A percentile compares a stretch with the other conserved stretches of the same genome.
Evolutionary conservation across 306 rosid species (phyloP).

Genomic region (Hylodesmum podocarpum): DNA sequence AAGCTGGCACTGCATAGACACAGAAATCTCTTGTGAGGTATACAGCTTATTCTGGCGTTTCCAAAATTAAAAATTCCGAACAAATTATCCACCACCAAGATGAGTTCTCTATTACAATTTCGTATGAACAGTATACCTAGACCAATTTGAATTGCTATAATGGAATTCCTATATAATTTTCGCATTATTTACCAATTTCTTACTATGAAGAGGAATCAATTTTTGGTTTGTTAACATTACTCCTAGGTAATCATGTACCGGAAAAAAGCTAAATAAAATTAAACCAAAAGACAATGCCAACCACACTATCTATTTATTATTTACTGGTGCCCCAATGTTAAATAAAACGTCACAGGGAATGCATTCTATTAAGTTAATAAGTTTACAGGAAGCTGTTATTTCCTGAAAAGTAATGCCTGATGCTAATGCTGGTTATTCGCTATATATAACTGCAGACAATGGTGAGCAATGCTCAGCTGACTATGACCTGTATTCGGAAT

Average conservation of each 20-base stretch:
- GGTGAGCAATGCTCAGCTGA: conserved; percentile 79
- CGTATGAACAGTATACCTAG: neutral
- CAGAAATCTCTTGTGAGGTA: conserved; percentile 75
- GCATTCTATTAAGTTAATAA: neutral
- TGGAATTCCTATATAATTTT: neutral
- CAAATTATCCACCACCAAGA: neutral
- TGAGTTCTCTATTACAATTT: neutral
- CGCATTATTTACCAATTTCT: conserved; percentile 14
- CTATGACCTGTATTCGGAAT: conserved; percentile 73
- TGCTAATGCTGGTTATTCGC: conserved; percentile 32
- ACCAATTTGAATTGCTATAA: neutral
- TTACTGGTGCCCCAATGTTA: neutral
- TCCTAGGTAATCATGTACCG: neutral
- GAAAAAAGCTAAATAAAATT: conserved; percentile 1
- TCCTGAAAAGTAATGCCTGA: conserved; percentile 13
- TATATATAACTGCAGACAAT: conserved; percentile 77
- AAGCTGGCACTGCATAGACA: conserved; percentile 75
- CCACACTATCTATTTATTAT: neutral
- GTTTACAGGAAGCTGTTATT: neutral
- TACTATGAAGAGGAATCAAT: neutral
- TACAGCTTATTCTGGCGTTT: conserved; percentile 23
- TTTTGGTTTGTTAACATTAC: conserved; percentile 3
- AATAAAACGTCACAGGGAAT: neutral
- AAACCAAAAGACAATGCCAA: conserved; percentile 16
- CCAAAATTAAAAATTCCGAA: conserved; percentile 27